Percentiles rank a stretch among this genome's conserved stretches.
Conservation (phyloP, 331 rosid genomes). For the Acacia pycnantha region DNA sequence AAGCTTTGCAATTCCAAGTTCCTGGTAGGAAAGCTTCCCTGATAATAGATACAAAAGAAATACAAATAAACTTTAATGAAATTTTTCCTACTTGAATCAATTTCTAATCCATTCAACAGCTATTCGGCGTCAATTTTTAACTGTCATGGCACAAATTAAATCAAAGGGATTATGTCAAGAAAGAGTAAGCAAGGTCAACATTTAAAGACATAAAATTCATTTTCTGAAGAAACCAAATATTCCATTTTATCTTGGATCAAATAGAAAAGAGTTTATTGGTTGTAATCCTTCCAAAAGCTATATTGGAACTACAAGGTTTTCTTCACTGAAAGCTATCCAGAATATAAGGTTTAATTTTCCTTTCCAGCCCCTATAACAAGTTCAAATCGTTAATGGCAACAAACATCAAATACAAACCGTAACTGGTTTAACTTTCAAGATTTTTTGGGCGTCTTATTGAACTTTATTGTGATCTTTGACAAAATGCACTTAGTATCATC, state of each 20-base stretch:
- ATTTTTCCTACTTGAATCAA: slow-evolving; percentile 11
- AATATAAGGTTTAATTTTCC: neutral
- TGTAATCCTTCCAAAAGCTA: neutral
- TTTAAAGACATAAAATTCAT: neutral
- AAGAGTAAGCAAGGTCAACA: slow-evolving; percentile 11
- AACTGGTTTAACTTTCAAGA: neutral
- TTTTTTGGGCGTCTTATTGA: neutral
- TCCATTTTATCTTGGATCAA: neutral
- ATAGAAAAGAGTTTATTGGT: neutral
- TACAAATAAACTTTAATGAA: slow-evolving; percentile 12
- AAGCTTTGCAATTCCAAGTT: slow-evolving; percentile 88
- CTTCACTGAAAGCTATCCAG: slow-evolving; percentile 3
- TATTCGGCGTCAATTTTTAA: neutral
- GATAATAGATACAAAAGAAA: slow-evolving; percentile 23
- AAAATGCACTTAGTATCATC: neutral
- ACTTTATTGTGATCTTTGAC: neutral
- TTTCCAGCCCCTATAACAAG: neutral
- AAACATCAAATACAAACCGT: neutral
- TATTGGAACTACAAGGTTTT: slow-evolving; percentile 9
- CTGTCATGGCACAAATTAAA: neutral
- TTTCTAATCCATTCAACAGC: neutral
- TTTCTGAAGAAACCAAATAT: neutral
- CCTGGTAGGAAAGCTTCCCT: slow-evolving; percentile 73
- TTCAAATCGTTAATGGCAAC: slow-evolving; percentile 6
- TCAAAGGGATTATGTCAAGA: neutral